phyloP scores from a whole-genome alignment of 805 yeast species.

The Saccharomycopsis babjevae region DNA sequence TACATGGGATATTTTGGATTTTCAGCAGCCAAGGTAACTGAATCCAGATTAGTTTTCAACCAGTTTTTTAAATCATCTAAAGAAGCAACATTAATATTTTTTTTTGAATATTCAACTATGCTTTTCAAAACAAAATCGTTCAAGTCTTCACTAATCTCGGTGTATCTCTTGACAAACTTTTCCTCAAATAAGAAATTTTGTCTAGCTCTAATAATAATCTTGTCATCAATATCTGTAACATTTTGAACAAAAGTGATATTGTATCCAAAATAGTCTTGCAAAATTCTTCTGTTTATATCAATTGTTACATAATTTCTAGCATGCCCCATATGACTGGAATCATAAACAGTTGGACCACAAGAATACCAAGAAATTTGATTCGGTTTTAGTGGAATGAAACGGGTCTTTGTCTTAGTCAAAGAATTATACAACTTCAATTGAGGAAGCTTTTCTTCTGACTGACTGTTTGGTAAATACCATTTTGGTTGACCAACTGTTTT shows the following conservation, averaged over 20 bases:
- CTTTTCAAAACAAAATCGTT: constrained; percentile 4
- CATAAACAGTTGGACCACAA: constrained; percentile 98
- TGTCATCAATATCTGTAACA: constrained; percentile 98
- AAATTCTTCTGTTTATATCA: constrained; percentile 82
- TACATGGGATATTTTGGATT: constrained; percentile 89
- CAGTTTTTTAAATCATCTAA: constrained; percentile 38
- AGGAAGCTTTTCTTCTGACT: constrained; percentile 25
- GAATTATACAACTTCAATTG: constrained; percentile 68
- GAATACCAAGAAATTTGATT: constrained; percentile 85
- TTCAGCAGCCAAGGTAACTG: constrained; percentile 33
- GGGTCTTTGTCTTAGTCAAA: constrained; percentile 70
- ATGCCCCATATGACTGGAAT: constrained; percentile 95
- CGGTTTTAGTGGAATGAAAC: constrained; percentile 56
- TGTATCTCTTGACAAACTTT: constrained; percentile 29
- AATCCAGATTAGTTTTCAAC: constrained; percentile 26
- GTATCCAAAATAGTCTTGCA: constrained; percentile 88
- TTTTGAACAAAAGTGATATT: constrained; percentile 84
- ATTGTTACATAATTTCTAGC: constrained; percentile 94
- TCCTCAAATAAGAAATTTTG: constrained; percentile 72
- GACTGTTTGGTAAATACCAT: constrained; percentile 29
- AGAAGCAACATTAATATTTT: constrained; percentile 22
- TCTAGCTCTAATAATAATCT: constrained; percentile 89
- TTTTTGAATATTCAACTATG: constrained; percentile 16
- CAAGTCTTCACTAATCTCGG: constrained; percentile 21
- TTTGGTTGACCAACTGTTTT: constrained; percentile 38